phyloP scores from a whole-genome alignment of 73 alveolate genomes.

The Paramecium biaurelia region DNA sequence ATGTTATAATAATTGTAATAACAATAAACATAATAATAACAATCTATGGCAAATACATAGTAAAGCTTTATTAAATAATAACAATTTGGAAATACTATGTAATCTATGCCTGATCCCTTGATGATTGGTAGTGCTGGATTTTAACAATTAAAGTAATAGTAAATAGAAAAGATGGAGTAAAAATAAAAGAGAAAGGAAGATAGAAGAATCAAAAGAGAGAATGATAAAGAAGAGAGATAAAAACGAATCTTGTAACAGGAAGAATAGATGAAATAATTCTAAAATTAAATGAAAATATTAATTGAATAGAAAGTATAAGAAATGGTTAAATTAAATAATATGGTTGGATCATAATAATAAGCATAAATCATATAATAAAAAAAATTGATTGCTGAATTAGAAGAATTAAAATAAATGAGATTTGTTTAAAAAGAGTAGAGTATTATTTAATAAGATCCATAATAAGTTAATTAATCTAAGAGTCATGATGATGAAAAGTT shows the following conservation, averaged over 20 bases:
- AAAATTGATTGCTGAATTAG: background rate
- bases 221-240: background rate
- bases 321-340: background rate
- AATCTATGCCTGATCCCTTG: background rate
- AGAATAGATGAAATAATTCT: background rate
- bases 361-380: background rate
- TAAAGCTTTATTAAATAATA: background rate
- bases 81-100: background rate
- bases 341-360: background rate
- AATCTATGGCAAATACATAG: background rate
- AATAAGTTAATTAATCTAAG: background rate
- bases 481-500: background rate
- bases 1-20: background rate
- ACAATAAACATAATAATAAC: background rate
- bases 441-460: background rate
- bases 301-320: background rate
- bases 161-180: background rate
- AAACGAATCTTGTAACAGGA: background rate
- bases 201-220: constrained; percentile 35
- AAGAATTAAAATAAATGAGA: background rate
- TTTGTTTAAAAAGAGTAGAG: background rate
- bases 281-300: background rate
- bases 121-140: constrained; percentile 9
- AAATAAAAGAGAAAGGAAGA: constrained; percentile 18
- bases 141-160: background rate